Percentiles rank a stretch among this genome's conserved stretches.
Conservation (phyloP, 2,329 filamentous ascomycete species). For the Raffaelea ambrosiae region DNA sequence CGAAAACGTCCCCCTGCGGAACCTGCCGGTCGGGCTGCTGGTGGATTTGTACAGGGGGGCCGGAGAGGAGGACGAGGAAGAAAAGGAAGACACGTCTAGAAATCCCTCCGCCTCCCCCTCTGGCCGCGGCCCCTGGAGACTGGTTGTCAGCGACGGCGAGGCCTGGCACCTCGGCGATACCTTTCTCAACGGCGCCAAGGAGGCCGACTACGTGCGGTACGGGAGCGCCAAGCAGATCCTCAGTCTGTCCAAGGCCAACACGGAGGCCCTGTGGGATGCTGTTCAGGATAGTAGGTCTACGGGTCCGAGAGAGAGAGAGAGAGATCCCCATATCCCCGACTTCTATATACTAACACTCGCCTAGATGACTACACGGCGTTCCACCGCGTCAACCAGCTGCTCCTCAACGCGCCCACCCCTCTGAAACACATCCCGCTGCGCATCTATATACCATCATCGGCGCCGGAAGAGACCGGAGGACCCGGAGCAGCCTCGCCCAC, state of each 20-base stretch:
- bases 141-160: conserved; percentile 44
- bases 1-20: conserved; percentile 43
- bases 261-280: conserved; percentile 71
- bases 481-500: conserved; percentile 5
- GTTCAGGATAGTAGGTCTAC: conserved; percentile 57
- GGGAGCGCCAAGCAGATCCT: conserved; percentile 86
- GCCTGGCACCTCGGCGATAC: conserved; percentile 55
- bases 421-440: conserved; percentile 81
- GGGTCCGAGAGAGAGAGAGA: too few species aligned
- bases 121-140: conserved; percentile 38
- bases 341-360: too few species aligned
- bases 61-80: not conserved
- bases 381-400: conserved; percentile 63
- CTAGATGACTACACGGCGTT: conserved; percentile 68
- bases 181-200: conserved; percentile 57
- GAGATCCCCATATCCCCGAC: too few species aligned
- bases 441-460: conserved; percentile 69
- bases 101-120: not conserved
- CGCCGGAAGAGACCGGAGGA: conserved; percentile 25
- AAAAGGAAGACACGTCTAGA: not conserved
- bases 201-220: conserved; percentile 80
- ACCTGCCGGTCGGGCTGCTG: conserved; percentile 44
- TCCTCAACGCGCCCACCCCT: conserved; percentile 66
- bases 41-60: conserved; percentile 47
- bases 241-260: conserved; percentile 77